Conservation (phyloP, 768 basidiomycete species). For the Mycena latifolia region DNA sequence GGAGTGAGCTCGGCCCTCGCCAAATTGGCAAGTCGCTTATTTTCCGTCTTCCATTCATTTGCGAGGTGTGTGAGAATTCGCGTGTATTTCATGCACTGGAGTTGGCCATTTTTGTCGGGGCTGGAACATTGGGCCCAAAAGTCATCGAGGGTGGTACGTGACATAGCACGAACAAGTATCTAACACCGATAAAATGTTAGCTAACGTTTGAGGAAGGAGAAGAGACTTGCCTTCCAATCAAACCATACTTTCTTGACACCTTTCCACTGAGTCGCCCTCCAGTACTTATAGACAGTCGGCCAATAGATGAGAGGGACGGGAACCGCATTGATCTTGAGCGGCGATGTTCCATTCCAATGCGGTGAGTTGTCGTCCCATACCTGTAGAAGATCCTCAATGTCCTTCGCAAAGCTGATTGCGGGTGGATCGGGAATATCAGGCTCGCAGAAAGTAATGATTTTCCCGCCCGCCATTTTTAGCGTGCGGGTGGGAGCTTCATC, state of each 20-base stretch:
- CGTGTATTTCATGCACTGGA: constrained; percentile 4
- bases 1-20: neutral
- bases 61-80: neutral
- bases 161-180: constrained; percentile 4
- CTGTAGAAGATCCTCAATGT: constrained; percentile 29
- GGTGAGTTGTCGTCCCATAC: constrained; percentile 42
- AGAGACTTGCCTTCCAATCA: constrained; percentile 40
- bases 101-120: neutral
- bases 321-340: constrained; percentile 37
- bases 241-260: constrained; percentile 40
- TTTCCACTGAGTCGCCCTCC: constrained; percentile 38
- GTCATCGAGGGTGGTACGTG: constrained; percentile 2
- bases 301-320: constrained; percentile 6
- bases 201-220: neutral
- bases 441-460: too few species aligned
- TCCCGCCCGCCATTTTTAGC: too few species aligned
- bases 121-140: constrained; percentile 5
- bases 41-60: neutral
- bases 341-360: constrained; percentile 38
- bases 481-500: too few species aligned
- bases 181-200: neutral
- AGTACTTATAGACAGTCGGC: neutral
- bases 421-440: too few species aligned
- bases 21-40: neutral
- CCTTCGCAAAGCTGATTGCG: too few species aligned